Evolutionary conservation across 805 yeast genomes (phyloP).

Genomic region (Nakazawaea molendinolei): DNA sequence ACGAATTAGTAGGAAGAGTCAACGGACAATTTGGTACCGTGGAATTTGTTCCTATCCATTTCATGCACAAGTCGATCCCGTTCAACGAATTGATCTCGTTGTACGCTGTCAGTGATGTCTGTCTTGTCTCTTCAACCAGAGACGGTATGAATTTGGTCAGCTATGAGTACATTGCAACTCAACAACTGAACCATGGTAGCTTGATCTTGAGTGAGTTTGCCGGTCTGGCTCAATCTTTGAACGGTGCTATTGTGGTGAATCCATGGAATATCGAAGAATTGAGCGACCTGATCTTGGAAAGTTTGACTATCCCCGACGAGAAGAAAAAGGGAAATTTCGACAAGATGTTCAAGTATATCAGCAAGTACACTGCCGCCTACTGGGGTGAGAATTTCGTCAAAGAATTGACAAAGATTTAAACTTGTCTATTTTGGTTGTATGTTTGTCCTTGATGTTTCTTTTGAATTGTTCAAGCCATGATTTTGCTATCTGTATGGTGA

Average conservation of each 20-base stretch:
- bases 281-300: slow-evolving; percentile 78
- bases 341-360: slow-evolving; percentile 78
- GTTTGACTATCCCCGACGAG: slow-evolving; percentile 79
- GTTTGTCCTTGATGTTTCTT: no score
- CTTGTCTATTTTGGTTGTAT: no score
- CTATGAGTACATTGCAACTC: slow-evolving; percentile 96
- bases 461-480: no score
- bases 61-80: slow-evolving; percentile 85
- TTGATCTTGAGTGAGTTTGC: slow-evolving; percentile 90
- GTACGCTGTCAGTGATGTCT: slow-evolving; percentile 81
- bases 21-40: slow-evolving; percentile 95
- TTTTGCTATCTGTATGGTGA: no score
- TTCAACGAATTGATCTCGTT: slow-evolving; percentile 89
- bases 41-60: slow-evolving; percentile 96
- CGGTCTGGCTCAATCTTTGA: slow-evolving; percentile 97
- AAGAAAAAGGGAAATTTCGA: slow-evolving; percentile 74
- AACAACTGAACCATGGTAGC: slow-evolving; percentile 77
- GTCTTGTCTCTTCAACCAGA: slow-evolving; percentile 88
- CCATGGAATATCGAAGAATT: slow-evolving; percentile 99
- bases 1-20: slow-evolving; percentile 93
- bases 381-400: slow-evolving; percentile 97
- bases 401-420: slow-evolving; percentile 62
- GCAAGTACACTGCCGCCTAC: slow-evolving; percentile 88
- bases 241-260: slow-evolving; percentile 89
- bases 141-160: slow-evolving; percentile 98